Evolutionary conservation across 140 eudicot species (phyloP).

Genomic region (Flaveria floridana): DNA sequence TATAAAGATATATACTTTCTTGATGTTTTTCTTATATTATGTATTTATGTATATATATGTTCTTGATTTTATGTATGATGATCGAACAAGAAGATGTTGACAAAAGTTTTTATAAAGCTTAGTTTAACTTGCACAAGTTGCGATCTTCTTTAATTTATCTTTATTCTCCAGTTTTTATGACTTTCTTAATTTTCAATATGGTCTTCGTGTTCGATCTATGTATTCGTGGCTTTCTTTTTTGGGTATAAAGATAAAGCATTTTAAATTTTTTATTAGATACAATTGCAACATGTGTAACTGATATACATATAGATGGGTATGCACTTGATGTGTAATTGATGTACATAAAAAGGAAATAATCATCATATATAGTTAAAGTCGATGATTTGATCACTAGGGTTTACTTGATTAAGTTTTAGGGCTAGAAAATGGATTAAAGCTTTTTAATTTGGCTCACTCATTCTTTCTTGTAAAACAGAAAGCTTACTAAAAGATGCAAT

Average conservation of each 20-base stretch:
- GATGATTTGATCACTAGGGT: neutral
- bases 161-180: neutral
- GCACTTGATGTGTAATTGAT: neutral
- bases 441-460: neutral
- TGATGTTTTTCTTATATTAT: slow-evolving; percentile 3
- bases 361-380: neutral
- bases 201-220: neutral
- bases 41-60: slow-evolving; percentile 17
- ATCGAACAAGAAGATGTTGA: slow-evolving; percentile 22
- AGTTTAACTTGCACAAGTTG: neutral
- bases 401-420: neutral
- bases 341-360: neutral
- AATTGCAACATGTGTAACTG: neutral
- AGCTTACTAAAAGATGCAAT: no score
- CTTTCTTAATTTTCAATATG: neutral
- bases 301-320: neutral
- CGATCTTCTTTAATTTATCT: neutral
- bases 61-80: slow-evolving; percentile 16
- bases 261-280: neutral
- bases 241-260: neutral
- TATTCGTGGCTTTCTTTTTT: neutral
- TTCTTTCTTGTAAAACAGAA: neutral
- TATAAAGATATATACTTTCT: slow-evolving; percentile 23
- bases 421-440: neutral
- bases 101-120: slow-evolving; percentile 3